Percentiles rank a stretch among this genome's conserved stretches.
These are phyloP conservation scores for Sporothrix curviconia DNA, from an alignment of 2,329 filamentous ascomycete genomes.

Conservation along the genomic window DNA sequence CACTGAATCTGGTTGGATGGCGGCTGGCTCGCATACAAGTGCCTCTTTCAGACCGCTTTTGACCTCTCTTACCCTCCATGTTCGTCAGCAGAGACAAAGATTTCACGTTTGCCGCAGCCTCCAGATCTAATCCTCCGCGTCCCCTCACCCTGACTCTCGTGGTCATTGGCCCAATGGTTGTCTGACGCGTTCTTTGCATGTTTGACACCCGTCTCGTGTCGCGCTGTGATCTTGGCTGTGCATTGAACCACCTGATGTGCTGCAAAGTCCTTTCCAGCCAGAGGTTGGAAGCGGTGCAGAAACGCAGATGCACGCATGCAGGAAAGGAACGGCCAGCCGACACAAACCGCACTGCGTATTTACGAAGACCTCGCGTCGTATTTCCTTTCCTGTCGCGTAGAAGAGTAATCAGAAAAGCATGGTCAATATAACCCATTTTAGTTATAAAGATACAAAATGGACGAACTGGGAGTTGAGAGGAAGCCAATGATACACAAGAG, in stretches of 20 bases:
- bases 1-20: neutral
- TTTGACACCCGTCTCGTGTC: neutral
- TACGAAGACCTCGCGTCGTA: neutral
- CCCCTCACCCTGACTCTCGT: neutral
- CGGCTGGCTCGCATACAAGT: conserved; percentile 6
- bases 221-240: neutral
- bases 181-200: neutral
- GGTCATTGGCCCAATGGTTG: neutral
- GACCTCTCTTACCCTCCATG: neutral
- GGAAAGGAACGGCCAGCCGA: no score
- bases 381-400: neutral
- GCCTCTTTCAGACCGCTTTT: neutral
- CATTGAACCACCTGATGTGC: neutral
- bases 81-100: no score
- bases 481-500: neutral
- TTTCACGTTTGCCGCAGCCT: neutral
- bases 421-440: no score
- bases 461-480: no score
- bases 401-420: no score
- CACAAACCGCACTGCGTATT: no score
- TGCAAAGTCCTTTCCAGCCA: neutral
- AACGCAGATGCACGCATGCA: neutral
- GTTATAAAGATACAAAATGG: no score
- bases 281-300: neutral
- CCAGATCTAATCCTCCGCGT: neutral